These are phyloP conservation scores for Gossypium trilobum DNA, from an alignment of 441 rosid genomes.

Conservation along the genomic window DNA sequence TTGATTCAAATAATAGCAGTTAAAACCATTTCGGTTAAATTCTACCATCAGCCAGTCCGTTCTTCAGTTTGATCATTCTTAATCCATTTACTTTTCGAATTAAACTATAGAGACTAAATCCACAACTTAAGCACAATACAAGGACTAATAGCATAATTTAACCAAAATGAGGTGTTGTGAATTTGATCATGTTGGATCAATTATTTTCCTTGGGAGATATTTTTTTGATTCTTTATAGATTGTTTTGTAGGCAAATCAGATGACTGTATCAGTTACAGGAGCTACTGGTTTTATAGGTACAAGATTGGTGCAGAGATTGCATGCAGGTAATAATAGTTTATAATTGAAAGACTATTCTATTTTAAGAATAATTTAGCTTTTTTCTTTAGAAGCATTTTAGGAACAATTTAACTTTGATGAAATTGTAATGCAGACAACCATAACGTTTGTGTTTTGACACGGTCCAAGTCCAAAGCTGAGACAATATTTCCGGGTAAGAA, in stretches of 20 bases:
- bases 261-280: slow-evolving; percentile 81
- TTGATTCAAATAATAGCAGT: too few species aligned
- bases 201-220: slow-evolving; percentile 9
- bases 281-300: slow-evolving; percentile 91
- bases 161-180: background rate
- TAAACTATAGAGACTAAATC: too few species aligned
- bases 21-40: too few species aligned
- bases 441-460: slow-evolving; percentile 8
- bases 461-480: slow-evolving; percentile 57
- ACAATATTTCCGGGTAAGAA: slow-evolving; percentile 94
- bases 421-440: slow-evolving; percentile 53
- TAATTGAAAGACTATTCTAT: background rate
- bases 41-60: too few species aligned
- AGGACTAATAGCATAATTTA: too few species aligned
- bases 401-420: background rate
- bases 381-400: too few species aligned
- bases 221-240: slow-evolving; percentile 17
- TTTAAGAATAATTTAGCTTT: background rate
- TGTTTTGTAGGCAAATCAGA: slow-evolving; percentile 40
- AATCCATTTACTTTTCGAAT: too few species aligned
- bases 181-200: background rate
- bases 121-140: too few species aligned
- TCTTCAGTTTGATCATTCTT: too few species aligned
- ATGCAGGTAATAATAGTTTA: slow-evolving; percentile 39
- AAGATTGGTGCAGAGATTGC: slow-evolving; percentile 73